A percentile compares a stretch with the other conserved stretches of the same genome.
Evolutionary conservation across 2,329 filamentous ascomycete species (phyloP).

Genomic region (Aspergillus sp.): DNA sequence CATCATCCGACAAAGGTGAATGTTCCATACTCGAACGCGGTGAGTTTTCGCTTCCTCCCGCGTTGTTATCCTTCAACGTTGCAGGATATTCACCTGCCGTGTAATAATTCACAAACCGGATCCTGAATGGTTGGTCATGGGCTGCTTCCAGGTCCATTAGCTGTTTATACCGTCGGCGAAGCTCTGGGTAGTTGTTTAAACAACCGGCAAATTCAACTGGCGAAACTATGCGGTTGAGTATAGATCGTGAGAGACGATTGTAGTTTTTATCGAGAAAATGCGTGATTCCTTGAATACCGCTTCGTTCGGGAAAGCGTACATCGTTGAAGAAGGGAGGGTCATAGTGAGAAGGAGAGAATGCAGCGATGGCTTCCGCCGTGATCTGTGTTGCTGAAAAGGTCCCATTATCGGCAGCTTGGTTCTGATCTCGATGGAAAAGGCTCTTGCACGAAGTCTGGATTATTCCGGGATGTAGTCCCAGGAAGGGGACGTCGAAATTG

Average conservation of each 20-base stretch:
- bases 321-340: conserved; percentile 73
- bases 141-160: conserved; percentile 65
- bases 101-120: conserved; percentile 85
- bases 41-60: conserved; percentile 8
- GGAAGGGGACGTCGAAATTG: conserved; percentile 75
- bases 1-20: neutral
- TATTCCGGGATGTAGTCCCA: conserved; percentile 83
- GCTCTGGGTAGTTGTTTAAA: conserved; percentile 64
- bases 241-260: conserved; percentile 61
- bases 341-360: conserved; percentile 51
- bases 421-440: neutral
- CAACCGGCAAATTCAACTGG: conserved; percentile 77
- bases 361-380: conserved; percentile 11
- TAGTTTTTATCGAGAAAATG: conserved; percentile 78
- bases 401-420: conserved; percentile 8
- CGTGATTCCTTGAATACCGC: conserved; percentile 53
- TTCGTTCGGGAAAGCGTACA: conserved; percentile 58
- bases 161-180: conserved; percentile 61
- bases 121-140: conserved; percentile 37
- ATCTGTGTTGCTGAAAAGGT: conserved; percentile 12
- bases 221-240: conserved; percentile 65
- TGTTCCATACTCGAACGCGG: conserved; percentile 15
- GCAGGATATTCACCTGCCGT: conserved; percentile 52
- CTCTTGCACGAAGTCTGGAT: conserved; percentile 49
- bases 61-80: conserved; percentile 21